phyloP scores from a whole-genome alignment of 1,284 basidiomycete genomes.

The Sparassis latifolia region DNA sequence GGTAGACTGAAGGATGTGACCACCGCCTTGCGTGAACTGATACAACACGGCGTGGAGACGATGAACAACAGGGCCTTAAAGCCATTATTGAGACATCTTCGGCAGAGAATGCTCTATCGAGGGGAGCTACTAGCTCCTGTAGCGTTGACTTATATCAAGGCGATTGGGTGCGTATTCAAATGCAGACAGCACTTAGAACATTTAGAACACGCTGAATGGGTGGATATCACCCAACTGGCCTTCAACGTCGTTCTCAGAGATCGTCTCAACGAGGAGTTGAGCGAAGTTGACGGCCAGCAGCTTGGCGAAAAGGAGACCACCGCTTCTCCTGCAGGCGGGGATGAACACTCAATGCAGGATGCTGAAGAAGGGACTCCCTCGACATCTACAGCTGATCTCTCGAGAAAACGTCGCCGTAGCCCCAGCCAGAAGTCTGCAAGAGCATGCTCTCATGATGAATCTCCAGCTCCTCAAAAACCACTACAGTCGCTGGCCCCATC shows the following conservation, averaged over 20 bases:
- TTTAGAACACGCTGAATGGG: slow-evolving; percentile 64
- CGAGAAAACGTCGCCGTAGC: slow-evolving; percentile 30
- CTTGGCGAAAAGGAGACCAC: slow-evolving; percentile 22
- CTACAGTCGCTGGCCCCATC: slow-evolving; percentile 27
- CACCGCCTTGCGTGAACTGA: slow-evolving; percentile 63
- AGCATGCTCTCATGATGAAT: slow-evolving; percentile 1
- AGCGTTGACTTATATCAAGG: slow-evolving; percentile 78
- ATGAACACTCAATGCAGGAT: slow-evolving; percentile 20
- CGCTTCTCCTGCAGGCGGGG: slow-evolving; percentile 1
- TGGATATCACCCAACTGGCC: slow-evolving; percentile 57
- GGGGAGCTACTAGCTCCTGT: slow-evolving; percentile 58
- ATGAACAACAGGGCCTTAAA: slow-evolving; percentile 50
- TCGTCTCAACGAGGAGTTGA: slow-evolving; percentile 37
- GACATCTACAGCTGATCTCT: slow-evolving; percentile 16
- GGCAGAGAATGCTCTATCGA: slow-evolving; percentile 52
- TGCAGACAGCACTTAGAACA: slow-evolving; percentile 77
- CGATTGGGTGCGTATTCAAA: slow-evolving; percentile 57
- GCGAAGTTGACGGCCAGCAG: slow-evolving; percentile 30
- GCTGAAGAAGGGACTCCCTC: slow-evolving; percentile 14
- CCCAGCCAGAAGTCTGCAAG: slow-evolving; percentile 4
- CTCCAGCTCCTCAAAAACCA: slow-evolving; percentile 4
- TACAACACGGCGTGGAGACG: slow-evolving; percentile 47
- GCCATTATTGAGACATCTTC: slow-evolving; percentile 61
- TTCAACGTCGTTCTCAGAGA: slow-evolving; percentile 76
- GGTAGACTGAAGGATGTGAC: slow-evolving; percentile 60